Base-by-base conservation (phyloP, 2,329 filamentous ascomycete species). In the Pseudogymnoascus sp. region DNA sequence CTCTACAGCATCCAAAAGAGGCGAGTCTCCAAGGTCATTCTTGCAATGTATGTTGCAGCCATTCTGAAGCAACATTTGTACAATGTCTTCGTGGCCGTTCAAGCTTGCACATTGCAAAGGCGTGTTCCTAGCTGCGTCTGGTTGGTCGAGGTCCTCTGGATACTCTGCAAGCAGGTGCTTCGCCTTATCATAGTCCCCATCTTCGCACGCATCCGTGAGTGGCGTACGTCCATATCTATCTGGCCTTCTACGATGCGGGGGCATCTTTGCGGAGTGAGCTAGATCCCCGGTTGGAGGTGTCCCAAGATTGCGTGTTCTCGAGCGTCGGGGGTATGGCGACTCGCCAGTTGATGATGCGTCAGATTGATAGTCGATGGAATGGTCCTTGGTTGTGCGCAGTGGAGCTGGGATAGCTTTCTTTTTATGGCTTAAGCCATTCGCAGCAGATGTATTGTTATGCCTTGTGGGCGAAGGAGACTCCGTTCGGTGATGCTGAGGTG, bases 121-220 rank as follows among this genome's bases (percentile, higher is more conserved):
- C 0, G 93, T 96, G 71, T 97, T 97, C n/a, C 91, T 91, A 12
- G 95, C 95, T 73, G 96, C 96, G 72, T 99, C 95, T 23, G 90
- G 86, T 64, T 93, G 84, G 69, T 99, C 90, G 62, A 97, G 76
- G 74, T 97, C 92, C 66, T 96, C 90, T 0, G 91, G 92, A 18
- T 92, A 85, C 72, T 96, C 90, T 7, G 83, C 80, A 34, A 92
- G 82, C 66, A 90, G 85, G 69, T 85, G 83, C 73, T 90, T 93
- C 14, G 91, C 92, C 8, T 81, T 80, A 1, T 93, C 90, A 63
- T 95, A 84, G 72, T 96, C 91, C 60, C 92, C 91, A 69, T 88
- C 87, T 38, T 93, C 90, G 74, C 92, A 96, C 28, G 93, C 92
- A 67, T 93, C 87, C n/a, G 93, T 92, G 23, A 99, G 80, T 62